A percentile compares a stretch with the other conserved stretches of the same genome.
These are phyloP conservation scores for Podila verticillata DNA, from an alignment of 192 early-diverging fungal species.

Conservation along the genomic window DNA sequence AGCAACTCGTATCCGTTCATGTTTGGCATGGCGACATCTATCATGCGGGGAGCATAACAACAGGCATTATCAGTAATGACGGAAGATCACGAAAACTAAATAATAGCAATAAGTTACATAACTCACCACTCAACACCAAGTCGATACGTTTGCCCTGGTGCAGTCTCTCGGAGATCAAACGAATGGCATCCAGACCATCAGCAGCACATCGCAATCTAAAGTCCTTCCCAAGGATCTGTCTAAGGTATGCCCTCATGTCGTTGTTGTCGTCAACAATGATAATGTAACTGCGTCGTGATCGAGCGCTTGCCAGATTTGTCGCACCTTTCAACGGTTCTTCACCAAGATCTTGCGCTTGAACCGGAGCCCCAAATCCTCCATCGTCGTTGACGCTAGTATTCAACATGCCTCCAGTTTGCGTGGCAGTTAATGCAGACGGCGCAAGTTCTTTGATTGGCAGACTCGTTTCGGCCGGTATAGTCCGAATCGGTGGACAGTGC, in stretches of 20 bases:
- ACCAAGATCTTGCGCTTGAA: not conserved
- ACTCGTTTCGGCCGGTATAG: not conserved
- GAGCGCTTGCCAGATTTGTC: not conserved
- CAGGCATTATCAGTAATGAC: slow-evolving; percentile 8
- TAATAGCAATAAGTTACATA: too few relatives aligned
- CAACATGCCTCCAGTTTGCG: not conserved
- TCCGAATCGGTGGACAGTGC: slow-evolving; percentile 1
- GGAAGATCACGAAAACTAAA: not conserved
- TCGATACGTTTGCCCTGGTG: slow-evolving; percentile 45
- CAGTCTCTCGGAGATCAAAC: slow-evolving; percentile 30
- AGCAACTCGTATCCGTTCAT: slow-evolving; percentile 67
- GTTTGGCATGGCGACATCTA: slow-evolving; percentile 70
- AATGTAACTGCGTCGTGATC: slow-evolving; percentile 33
- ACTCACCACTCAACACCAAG: slow-evolving; percentile 53
- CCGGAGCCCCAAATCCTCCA: slow-evolving; percentile 6
- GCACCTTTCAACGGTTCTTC: slow-evolving; percentile 3
- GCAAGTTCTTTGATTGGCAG: not conserved
- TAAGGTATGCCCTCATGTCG: slow-evolving; percentile 56
- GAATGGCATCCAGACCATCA: slow-evolving; percentile 52
- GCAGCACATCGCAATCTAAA: slow-evolving; percentile 45
- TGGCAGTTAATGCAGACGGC: not conserved
- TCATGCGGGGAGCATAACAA: not conserved
- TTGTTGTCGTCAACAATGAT: slow-evolving; percentile 59
- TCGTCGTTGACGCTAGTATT: slow-evolving; percentile 13
- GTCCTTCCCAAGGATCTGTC: slow-evolving; percentile 40